Conservation (phyloP, 306 rosid genomes). For the Pyrus pyrifolia region DNA sequence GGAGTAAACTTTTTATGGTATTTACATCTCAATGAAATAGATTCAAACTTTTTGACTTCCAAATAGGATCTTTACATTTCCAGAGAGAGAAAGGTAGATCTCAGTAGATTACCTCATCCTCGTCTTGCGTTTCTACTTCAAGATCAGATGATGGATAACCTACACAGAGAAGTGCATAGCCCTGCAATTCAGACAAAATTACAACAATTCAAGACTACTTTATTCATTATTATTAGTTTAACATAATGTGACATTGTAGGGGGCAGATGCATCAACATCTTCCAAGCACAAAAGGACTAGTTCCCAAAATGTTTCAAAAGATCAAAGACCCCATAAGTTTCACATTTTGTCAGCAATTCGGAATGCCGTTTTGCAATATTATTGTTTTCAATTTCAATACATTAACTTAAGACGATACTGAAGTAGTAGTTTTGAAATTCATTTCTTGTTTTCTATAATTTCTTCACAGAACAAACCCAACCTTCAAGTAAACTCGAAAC, state of each 20-base stretch:
- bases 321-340: neutral
- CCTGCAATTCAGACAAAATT: constrained; percentile 45
- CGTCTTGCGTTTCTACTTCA: constrained; percentile 98
- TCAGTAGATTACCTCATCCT: constrained; percentile 74
- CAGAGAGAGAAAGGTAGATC: constrained; percentile 5
- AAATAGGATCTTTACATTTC: constrained; percentile 6
- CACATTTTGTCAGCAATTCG: neutral
- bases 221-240: neutral
- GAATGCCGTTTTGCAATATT: neutral
- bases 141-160: constrained; percentile 86
- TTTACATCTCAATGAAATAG: neutral
- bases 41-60: neutral
- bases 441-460: neutral
- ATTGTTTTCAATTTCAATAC: neutral
- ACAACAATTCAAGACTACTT: neutral
- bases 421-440: neutral
- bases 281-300: neutral
- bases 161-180: constrained; percentile 97
- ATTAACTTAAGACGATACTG: neutral
- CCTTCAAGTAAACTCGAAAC: neutral
- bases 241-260: neutral
- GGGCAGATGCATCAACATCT: neutral
- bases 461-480: neutral
- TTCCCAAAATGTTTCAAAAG: neutral
- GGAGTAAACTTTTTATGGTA: neutral